Percentiles rank a stretch among this genome's conserved stretches.
Evolutionary conservation across 116 monocot species (phyloP).

Genomic region (Cymodocea nodosa): DNA sequence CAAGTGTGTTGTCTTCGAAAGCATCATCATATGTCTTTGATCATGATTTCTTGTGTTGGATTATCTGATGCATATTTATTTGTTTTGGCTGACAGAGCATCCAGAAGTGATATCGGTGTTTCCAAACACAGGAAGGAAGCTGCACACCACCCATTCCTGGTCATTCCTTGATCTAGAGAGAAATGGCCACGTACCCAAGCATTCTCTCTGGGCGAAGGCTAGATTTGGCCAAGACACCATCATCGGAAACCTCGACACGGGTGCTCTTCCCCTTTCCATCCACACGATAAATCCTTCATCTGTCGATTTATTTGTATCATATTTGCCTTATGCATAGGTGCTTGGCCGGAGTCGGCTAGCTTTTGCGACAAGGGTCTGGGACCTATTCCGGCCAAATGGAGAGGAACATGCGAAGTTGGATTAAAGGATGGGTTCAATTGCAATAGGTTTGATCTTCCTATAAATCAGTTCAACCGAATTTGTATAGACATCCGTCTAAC

Average conservation of each 20-base stretch:
- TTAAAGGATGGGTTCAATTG: conserved; percentile 1
- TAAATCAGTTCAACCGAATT: no score
- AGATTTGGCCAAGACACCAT: conserved; percentile 15
- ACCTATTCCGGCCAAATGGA: conserved; percentile 19
- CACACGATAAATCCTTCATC: no score
- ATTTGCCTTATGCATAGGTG: conserved; percentile 1
- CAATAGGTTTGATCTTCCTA: conserved; percentile 3
- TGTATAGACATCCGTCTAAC: no score
- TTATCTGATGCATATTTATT: not conserved
- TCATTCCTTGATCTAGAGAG: conserved; percentile 50
- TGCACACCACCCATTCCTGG: conserved; percentile 60
- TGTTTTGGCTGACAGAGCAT: conserved; percentile 9
- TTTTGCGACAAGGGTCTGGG: conserved; percentile 18
- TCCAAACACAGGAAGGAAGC: conserved; percentile 28
- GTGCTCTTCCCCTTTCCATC: not conserved
- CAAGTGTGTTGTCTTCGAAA: conserved; percentile 18
- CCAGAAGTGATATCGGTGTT: conserved; percentile 41
- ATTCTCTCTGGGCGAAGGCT: conserved; percentile 31
- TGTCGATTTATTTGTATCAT: no score
- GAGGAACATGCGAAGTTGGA: conserved; percentile 6
- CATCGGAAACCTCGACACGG: conserved; percentile 9
- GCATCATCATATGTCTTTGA: no score
- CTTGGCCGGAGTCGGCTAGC: conserved; percentile 21
- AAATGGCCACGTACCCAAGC: conserved; percentile 17
- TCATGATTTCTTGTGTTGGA: not conserved